phyloP scores from a whole-genome alignment of 2,329 filamentous ascomycete genomes.

The Xylariaceae sp. region DNA sequence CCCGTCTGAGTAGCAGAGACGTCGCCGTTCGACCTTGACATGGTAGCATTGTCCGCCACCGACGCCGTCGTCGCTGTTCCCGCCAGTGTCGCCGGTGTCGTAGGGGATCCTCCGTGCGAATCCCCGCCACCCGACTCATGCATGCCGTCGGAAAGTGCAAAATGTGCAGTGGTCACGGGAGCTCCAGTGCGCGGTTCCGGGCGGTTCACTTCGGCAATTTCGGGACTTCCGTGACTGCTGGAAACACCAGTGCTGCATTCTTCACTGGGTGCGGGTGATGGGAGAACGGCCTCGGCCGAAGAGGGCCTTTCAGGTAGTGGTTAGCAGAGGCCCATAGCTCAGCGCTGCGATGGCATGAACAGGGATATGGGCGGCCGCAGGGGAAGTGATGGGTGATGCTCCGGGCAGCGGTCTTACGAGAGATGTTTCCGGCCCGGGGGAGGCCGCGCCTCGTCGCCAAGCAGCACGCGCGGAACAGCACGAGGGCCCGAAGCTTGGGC shows the following conservation, averaged over 20 bases:
- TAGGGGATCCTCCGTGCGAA: no score
- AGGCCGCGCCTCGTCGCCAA: no score
- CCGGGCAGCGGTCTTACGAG: slow-evolving; percentile 14
- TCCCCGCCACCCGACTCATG: no score
- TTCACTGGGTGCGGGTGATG: slow-evolving; percentile 57
- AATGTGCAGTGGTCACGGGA: slow-evolving; percentile 20
- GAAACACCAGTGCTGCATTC: slow-evolving; percentile 42
- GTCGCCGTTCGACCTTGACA: no score
- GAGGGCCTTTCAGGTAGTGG: not conserved
- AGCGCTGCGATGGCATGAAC: slow-evolving; percentile 2
- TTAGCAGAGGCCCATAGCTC: slow-evolving; percentile 3
- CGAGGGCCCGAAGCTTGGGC: slow-evolving; percentile 4
- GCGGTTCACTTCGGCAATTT: slow-evolving; percentile 18
- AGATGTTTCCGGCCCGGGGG: slow-evolving; percentile 11
- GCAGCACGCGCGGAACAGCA: no score
- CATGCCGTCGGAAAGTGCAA: slow-evolving; percentile 13
- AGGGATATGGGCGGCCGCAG: no score
- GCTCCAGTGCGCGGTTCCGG: slow-evolving; percentile 18
- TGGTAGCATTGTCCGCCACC: no score
- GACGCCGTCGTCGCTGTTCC: no score
- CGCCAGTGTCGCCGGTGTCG: no score
- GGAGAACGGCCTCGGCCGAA: slow-evolving; percentile 34
- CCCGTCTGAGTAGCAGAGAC: no score
- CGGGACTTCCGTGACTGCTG: slow-evolving; percentile 28
- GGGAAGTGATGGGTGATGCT: no score